Percentiles rank a stretch among this genome's conserved stretches.
Evolutionary conservation across 108 stramenopile genomes (phyloP).

Genomic region (Stephanodiscus triporus): DNA sequence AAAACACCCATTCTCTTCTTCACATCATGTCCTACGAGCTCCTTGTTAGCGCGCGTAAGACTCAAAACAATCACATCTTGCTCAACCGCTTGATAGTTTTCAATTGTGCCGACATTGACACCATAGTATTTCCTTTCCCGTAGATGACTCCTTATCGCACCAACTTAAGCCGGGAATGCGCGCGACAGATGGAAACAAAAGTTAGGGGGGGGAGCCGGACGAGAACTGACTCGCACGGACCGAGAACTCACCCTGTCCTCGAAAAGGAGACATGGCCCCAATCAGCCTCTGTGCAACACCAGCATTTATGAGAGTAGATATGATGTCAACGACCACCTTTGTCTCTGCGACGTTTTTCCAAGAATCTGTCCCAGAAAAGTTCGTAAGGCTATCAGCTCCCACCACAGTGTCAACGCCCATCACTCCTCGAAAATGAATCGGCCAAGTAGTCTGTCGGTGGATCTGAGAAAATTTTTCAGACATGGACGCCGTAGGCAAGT

Average conservation of each 20-base stretch:
- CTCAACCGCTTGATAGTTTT: constrained; percentile 83
- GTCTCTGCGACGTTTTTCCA: constrained; percentile 72
- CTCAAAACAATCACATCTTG: constrained; percentile 68
- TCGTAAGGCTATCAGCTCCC: constrained; percentile 46
- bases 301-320: constrained; percentile 32
- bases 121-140: constrained; percentile 46
- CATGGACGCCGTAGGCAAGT: not conserved
- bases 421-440: constrained; percentile 72
- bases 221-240: no score
- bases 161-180: no score
- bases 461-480: constrained; percentile 23
- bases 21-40: constrained; percentile 58
- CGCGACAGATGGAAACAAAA: no score
- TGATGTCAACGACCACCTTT: constrained; percentile 49
- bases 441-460: constrained; percentile 56
- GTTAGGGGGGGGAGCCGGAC: no score
- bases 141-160: constrained; percentile 57
- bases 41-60: constrained; percentile 59
- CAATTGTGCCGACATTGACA: constrained; percentile 73
- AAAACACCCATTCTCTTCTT: constrained; percentile 61
- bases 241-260: no score
- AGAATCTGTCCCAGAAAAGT: constrained; percentile 62
- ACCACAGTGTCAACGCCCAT: constrained; percentile 43
- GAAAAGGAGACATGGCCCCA: constrained; percentile 76
- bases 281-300: constrained; percentile 54